A percentile compares a stretch with the other conserved stretches of the same genome.
Conservation (phyloP, 129 eudicot species). For the Erigeron canadensis region DNA sequence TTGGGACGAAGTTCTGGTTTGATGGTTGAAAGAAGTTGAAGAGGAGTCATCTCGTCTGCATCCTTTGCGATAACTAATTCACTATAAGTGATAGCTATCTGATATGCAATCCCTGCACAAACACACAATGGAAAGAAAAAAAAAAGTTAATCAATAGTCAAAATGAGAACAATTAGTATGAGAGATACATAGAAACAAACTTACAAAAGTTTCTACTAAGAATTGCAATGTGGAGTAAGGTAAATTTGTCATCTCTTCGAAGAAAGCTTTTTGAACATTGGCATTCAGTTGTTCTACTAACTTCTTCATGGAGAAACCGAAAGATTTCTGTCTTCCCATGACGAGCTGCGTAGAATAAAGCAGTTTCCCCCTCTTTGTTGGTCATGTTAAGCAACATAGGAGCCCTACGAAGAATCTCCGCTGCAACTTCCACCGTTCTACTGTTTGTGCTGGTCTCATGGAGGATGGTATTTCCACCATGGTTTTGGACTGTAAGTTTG, state of each 20-base stretch:
- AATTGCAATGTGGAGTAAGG: slow-evolving; percentile 39
- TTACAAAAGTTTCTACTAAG: slow-evolving; percentile 33
- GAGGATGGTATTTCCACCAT: slow-evolving; percentile 32
- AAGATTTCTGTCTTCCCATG: slow-evolving; percentile 28
- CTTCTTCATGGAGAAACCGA: slow-evolving; percentile 29
- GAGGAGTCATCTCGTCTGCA: slow-evolving; percentile 32
- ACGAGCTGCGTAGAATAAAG: slow-evolving; percentile 42
- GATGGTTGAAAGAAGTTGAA: slow-evolving; percentile 40
- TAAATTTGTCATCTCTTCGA: slow-evolving; percentile 20
- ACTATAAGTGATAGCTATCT: slow-evolving; percentile 21
- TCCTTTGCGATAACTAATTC: slow-evolving; percentile 25
- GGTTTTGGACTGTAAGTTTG: slow-evolving; percentile 14
- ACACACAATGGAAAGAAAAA: not conserved
- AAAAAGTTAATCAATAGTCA: not conserved
- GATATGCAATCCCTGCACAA: slow-evolving; percentile 31
- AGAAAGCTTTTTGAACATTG: slow-evolving; percentile 1
- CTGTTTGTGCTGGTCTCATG: slow-evolving; percentile 30
- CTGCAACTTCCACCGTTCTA: slow-evolving; percentile 16
- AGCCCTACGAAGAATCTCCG: slow-evolving; percentile 8
- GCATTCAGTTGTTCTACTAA: not conserved
- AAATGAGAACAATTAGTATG: not conserved
- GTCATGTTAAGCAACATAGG: slow-evolving; percentile 29
- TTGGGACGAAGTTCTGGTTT: slow-evolving; percentile 31
- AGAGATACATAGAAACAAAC: not conserved
- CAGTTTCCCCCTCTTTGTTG: slow-evolving; percentile 33